A percentile compares a stretch with the other conserved stretches of the same genome.
Evolutionary conservation across 306 rosid species (phyloP).

Genomic region (Argentina anserina): DNA sequence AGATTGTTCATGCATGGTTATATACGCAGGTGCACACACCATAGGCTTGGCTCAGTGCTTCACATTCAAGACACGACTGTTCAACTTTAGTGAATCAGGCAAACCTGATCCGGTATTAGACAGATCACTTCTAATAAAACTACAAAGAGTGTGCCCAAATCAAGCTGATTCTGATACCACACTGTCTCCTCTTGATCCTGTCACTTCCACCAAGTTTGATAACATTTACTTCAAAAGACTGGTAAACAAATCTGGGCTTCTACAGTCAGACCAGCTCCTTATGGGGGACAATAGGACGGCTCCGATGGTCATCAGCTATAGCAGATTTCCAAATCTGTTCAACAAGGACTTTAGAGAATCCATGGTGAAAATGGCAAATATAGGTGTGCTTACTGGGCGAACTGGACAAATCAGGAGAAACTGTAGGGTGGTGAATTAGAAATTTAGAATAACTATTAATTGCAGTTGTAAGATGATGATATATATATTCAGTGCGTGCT

Average conservation of each 20-base stretch:
- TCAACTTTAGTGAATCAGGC: slow-evolving; percentile 57
- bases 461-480: neutral
- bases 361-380: slow-evolving; percentile 61
- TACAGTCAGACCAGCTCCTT: slow-evolving; percentile 78
- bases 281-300: slow-evolving; percentile 51
- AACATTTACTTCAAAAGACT: slow-evolving; percentile 60
- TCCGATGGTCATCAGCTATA: slow-evolving; percentile 49
- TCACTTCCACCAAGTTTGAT: slow-evolving; percentile 54
- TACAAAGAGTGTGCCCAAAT: slow-evolving; percentile 55
- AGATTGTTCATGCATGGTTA: neutral
- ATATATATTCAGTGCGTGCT: no score
- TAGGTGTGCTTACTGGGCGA: slow-evolving; percentile 66
- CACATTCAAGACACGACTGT: slow-evolving; percentile 74
- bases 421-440: slow-evolving; percentile 61
- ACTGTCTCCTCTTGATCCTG: slow-evolving; percentile 53
- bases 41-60: slow-evolving; percentile 82
- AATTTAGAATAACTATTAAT: slow-evolving; percentile 30
- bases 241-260: slow-evolving; percentile 55
- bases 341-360: slow-evolving; percentile 60
- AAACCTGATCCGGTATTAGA: slow-evolving; percentile 68
- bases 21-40: slow-evolving; percentile 68
- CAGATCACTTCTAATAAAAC: slow-evolving; percentile 35
- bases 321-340: slow-evolving; percentile 52
- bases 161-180: slow-evolving; percentile 57
- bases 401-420: slow-evolving; percentile 64